Base-by-base conservation (phyloP, 306 rosid species). In the Acacia crassicarpa region DNA sequence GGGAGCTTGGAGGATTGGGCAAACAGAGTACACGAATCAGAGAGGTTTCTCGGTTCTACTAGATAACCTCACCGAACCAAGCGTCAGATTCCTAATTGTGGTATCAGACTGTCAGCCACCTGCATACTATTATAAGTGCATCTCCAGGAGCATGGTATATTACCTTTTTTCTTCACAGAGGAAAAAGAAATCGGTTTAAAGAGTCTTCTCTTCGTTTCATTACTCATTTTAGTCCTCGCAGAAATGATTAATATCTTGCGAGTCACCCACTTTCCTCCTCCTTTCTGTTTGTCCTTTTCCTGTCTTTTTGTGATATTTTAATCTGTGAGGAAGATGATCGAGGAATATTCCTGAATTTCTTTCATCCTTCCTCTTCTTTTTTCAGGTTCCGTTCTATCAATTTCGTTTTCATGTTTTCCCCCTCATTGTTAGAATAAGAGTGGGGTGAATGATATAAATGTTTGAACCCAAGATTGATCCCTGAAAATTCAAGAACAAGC, bases 401-500 rank as follows among this genome's bases (percentile, higher is more conserved):
- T 22, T 17, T 3, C 46, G 23, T 35, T 35, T 17, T 23, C 32
- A 30, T 30, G 32, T 30, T 30, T 65, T 59, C 25, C 19, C 68
- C 40, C 41, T 11, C 11, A 4, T 59, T 27, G 12, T 27, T 35
- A 46, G 30, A 30, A 8, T n/a, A 15, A 41, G 10, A 41, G 35
- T 22, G 75, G 35, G 56, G 20, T 43, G 75, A 43, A 5, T 12
- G 22, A 4, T 33, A 66, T 25, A 35, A 12, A 74, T 54, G 53
- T 45, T 75, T 54, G 79, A 75, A n/a, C 67, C 30, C 66, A 51
- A 33, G 67, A 6, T 35, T 23, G 58, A 10, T 30, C 2, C 27
- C n/a, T 48, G 65, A 61, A 14, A 43, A 43, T 30, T 25, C 72
- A 71, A 58, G 83, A 77, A 22, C 46, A 44, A 80, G 49, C 48